Evolutionary conservation across 1,284 basidiomycete species (phyloP), one percentile per base, ranked within the genome.

Genomic region (Agaricales sp.): DNA sequence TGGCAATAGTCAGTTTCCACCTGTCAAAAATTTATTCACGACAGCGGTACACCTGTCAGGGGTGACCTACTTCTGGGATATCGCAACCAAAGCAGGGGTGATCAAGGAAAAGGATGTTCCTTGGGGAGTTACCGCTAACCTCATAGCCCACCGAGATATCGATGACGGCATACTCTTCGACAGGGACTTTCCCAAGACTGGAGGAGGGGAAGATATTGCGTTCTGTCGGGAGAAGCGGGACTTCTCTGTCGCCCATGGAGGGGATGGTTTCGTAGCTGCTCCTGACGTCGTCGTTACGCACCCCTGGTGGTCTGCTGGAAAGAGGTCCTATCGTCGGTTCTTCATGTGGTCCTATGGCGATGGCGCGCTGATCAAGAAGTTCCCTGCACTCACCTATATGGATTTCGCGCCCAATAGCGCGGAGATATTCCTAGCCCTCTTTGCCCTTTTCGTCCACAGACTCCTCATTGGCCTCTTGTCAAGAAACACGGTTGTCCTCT

Each of bases 141-240:
- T 81, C 11, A 70, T 79, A 21, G 66, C 67, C 1, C 69, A 74
- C 2, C 70, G 74, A 14, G 67, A 70, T 52, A 58, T 67, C 35
- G 54, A 64, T 2, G 77, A 78, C 50, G 67, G 62, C 0, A 65
- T 80, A 16, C 54, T 56, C 37, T 82, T 67, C 57, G 63, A 73
- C 54, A 57, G 66, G 2, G 57, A 55, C 4, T 81, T 77, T 53
- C 80, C 79, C 1, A 80, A 78, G 62, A 81, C 77, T 1, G 77
- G 78, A 2, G 77, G 80, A 2, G 80, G 78, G 0, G 80, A 82
- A 53, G 78, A 82, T 45, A 78, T 81, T 18, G 74, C 80, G 54
- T 80, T 72, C 52, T 78, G 77, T 54, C 62, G 67, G n/a, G 59
- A 61, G 52, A 80, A 78, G 56, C 66, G 75, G 8, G 58, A 64